phyloP scores from a whole-genome alignment of 106 monocot species.

The Allium fistulosum region DNA sequence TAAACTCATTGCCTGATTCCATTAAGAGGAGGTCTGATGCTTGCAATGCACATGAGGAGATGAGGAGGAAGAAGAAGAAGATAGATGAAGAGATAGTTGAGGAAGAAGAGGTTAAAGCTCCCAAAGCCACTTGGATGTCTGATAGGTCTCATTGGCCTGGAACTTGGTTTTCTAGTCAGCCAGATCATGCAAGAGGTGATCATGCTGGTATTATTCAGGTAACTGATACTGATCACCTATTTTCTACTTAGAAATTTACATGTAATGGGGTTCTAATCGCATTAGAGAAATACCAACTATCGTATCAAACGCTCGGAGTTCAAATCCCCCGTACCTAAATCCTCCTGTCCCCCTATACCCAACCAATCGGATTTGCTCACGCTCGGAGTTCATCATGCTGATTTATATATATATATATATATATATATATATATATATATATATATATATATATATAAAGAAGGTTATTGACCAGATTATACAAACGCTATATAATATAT shows the following conservation, averaged over 20 bases:
- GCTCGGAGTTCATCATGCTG: no score
- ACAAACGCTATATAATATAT: no score
- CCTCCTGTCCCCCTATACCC: no score
- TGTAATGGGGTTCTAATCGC: neutral
- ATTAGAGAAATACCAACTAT: no score
- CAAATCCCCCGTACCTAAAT: no score
- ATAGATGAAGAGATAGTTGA: slow-evolving; percentile 12
- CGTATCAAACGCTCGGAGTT: no score
- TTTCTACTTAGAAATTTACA: neutral
- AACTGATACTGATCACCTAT: neutral
- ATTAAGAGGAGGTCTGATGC: slow-evolving; percentile 85
- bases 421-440: no score
- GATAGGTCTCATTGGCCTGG: slow-evolving; percentile 97
- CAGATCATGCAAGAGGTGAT: slow-evolving; percentile 72
- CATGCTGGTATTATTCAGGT: slow-evolving; percentile 98
- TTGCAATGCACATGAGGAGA: slow-evolving; percentile 83
- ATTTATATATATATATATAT: no score
- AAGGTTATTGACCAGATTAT: no score
- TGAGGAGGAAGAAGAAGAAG: slow-evolving; percentile 40
- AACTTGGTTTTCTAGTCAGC: slow-evolving; percentile 50
- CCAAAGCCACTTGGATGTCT: slow-evolving; percentile 87
- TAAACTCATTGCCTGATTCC: slow-evolving; percentile 77
- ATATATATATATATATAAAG: no score
- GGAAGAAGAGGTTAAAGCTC: slow-evolving; percentile 23
- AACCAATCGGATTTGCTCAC: no score